Percentiles rank a stretch among this genome's conserved stretches.
Conservation (phyloP, 2,329 filamentous ascomycete species). For the Xylariaceae sp. region DNA sequence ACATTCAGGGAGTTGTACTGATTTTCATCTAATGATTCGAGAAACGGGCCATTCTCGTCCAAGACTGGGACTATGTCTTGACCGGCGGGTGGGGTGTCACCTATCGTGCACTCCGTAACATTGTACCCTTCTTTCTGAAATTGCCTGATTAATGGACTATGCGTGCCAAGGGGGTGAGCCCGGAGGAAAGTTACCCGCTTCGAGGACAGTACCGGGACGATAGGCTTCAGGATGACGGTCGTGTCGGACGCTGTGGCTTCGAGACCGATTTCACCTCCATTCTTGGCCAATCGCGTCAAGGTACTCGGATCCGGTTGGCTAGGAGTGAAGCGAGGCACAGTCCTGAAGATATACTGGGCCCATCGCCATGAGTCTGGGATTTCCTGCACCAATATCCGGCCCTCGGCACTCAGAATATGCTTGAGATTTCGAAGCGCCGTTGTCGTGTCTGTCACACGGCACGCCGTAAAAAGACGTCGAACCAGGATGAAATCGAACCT, state of each 20-base stretch:
- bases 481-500: slow-evolving; percentile 1
- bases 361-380: background rate
- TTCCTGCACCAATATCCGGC: background rate
- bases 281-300: background rate
- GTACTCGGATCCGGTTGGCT: background rate
- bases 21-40: background rate
- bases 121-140: slow-evolving; percentile 1
- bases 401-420: background rate
- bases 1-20: background rate
- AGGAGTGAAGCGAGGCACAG: background rate
- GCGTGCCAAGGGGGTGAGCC: background rate
- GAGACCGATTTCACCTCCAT: background rate
- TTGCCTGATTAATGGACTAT: background rate
- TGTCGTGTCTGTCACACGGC: background rate
- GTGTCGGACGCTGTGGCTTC: background rate
- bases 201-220: background rate
- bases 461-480: background rate
- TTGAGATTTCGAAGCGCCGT: background rate
- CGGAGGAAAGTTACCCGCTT: slow-evolving; percentile 1
- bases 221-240: background rate
- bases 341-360: background rate
- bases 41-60: slow-evolving; percentile 1
- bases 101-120: background rate
- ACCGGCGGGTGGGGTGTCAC: background rate
- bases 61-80: background rate